Evolutionary conservation across 2,329 filamentous ascomycete genomes (phyloP).

Genomic region (Colletotrichum shisoi): DNA sequence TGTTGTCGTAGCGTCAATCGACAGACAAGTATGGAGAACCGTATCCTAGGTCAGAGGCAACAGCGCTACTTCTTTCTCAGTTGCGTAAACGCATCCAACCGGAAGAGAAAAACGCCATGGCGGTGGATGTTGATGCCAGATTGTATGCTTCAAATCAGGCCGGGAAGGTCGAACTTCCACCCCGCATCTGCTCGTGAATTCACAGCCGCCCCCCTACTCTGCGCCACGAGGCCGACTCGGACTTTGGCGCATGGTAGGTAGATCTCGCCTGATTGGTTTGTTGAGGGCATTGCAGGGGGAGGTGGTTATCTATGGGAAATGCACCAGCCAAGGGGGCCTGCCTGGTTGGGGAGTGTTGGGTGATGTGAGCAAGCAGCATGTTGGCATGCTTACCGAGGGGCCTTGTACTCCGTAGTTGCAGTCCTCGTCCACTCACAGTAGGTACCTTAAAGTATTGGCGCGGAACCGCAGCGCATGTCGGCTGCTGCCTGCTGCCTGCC

Average conservation of each 20-base stretch:
- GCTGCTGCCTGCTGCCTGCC: no score
- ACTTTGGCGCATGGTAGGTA: not conserved
- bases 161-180: not conserved
- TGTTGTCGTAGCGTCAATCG: not conserved
- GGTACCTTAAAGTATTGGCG: no score
- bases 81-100: not conserved
- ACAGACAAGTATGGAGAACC: not conserved
- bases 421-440: no score
- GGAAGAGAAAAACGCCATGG: not conserved
- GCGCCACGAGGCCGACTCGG: no score
- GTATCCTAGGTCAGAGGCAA: not conserved
- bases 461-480: no score
- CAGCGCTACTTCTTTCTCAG: not conserved
- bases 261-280: not conserved
- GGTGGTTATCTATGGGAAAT: not conserved
- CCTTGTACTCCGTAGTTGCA: no score
- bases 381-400: not conserved
- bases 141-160: not conserved
- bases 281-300: not conserved
- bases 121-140: not conserved
- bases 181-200: not conserved
- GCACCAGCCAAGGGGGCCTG: not conserved
- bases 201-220: not conserved
- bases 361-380: no score
- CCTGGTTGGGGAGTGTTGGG: no score